These are phyloP conservation scores for Plectosphaerella cucumerina DNA, from an alignment of 2,329 filamentous ascomycete species.

Conservation along the genomic window DNA sequence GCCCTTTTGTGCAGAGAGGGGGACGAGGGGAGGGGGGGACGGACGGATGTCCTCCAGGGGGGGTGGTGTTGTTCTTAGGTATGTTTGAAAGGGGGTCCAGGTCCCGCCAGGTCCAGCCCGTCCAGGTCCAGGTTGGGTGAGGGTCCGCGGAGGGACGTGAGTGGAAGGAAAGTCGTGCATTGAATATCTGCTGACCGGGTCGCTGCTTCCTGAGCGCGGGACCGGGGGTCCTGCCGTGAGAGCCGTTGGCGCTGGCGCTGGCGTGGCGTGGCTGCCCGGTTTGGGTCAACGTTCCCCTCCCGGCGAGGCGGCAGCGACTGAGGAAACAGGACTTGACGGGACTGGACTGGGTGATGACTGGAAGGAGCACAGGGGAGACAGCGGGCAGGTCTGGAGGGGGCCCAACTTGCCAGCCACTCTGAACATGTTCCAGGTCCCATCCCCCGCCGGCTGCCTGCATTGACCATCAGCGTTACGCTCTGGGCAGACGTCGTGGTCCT, in stretches of 20 bases:
- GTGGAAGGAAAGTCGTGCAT: not conserved
- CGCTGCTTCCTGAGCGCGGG: not conserved
- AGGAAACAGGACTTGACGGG: too few species aligned
- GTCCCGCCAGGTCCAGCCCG: not conserved
- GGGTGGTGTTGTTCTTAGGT: not conserved
- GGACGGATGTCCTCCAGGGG: constrained; percentile 1
- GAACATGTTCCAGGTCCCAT: too few species aligned
- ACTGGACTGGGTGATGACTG: too few species aligned
- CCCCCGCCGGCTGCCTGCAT: too few species aligned
- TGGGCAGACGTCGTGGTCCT: too few species aligned
- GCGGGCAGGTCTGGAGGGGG: too few species aligned
- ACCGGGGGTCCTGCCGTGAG: not conserved
- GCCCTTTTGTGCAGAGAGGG: constrained; percentile 8
- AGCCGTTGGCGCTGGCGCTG: not conserved
- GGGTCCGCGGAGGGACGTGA: not conserved
- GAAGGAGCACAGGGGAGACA: too few species aligned
- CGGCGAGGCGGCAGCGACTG: too few species aligned
- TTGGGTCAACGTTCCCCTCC: too few species aligned
- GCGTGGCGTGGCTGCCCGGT: too few species aligned
- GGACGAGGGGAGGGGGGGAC: constrained; percentile 7
- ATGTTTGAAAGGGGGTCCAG: not conserved
- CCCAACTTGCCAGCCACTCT: too few species aligned
- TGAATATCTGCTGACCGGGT: not conserved
- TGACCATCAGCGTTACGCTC: too few species aligned
- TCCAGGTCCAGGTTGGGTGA: not conserved